Evolutionary conservation across 352 stramenopile genomes (phyloP), one percentile per base, ranked within the genome.

Genomic region (Pythium oligandrum): DNA sequence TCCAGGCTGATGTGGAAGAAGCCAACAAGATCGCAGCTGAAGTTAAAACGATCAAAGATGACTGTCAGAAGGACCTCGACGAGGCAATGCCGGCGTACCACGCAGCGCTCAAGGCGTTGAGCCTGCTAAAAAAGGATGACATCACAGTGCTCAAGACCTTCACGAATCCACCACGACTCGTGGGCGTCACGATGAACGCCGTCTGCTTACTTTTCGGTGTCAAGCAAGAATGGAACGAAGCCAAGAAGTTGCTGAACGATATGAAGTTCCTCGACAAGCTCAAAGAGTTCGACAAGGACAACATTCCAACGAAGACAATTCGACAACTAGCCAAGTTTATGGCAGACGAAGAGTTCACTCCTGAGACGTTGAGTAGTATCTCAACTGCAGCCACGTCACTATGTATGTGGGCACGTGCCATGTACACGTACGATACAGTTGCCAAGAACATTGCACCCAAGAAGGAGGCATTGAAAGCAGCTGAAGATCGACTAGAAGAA

Each of bases 371-470:
- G 6, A 88, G 73, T 46, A 93, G 78, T 47, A 90, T 94, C 38
- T 97, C 90, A 5, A 94, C 73, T 4, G 93, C 93, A 9, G 90
- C 91, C 9, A 96, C 78, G 1, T 96, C 88, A 34, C 68, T 98
- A 0, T 98, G 92, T 61, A 98, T 98, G 90, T 98, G 93, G 89
- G 91, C 85, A 0, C 75, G 88, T 11, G 92, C 91, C 4, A 97
- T 98, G 84, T 93, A 96, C 58, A 96, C 86, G 30, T 98, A 98
- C 70, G 89, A 98, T 62, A 81, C 77, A 3, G 90, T 98, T 33
- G 90, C 88, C 31, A 97, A 97, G 60, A 95, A 90, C 57, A 97
- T 98, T 63, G 92, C 70, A 8, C 93, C 93, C 0, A 98, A 98
- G 66, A 95, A 96, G 51, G 83, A 93, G 53, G 93, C 93, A 31